Evolutionary conservation across 305 asterid genomes (phyloP).

Genomic region (Fraxinus ornus): DNA sequence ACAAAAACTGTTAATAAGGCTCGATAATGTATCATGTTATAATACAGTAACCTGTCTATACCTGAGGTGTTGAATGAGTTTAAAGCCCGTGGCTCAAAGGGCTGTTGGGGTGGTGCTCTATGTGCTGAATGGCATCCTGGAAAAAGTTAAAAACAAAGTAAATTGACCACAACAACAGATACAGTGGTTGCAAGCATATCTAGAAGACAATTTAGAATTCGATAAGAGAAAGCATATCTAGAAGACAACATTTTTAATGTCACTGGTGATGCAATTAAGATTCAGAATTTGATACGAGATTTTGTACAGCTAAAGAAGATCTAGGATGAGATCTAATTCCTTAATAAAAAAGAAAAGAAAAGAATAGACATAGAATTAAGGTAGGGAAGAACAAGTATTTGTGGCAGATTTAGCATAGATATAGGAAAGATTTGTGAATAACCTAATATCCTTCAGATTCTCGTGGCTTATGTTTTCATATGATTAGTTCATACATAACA

Average conservation of each 20-base stretch:
- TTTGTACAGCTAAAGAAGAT: conserved; percentile 57
- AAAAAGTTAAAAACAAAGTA: conserved; percentile 12
- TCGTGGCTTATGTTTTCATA: conserved; percentile 33
- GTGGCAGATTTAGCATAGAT: conserved; percentile 50
- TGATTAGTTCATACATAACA: conserved; percentile 32
- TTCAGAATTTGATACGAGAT: conserved; percentile 38
- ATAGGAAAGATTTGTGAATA: conserved; percentile 39
- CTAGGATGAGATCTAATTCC: conserved; percentile 57
- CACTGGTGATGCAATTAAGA: conserved; percentile 57
- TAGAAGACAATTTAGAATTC: conserved; percentile 26
- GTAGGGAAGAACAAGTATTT: conserved; percentile 14
- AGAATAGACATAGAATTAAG: background rate
- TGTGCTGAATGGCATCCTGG: conserved; percentile 28
- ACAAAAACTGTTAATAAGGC: conserved; percentile 30
- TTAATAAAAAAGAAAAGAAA: conserved; percentile 17
- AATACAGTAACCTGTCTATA: conserved; percentile 41
- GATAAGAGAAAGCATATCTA: conserved; percentile 38
- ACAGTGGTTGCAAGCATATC: conserved; percentile 48
- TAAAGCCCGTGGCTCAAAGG: conserved; percentile 58
- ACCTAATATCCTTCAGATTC: conserved; percentile 45
- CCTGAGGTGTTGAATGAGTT: conserved; percentile 27
- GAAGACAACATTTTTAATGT: conserved; percentile 27
- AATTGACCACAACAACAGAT: conserved; percentile 28
- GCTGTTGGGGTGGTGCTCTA: conserved; percentile 46
- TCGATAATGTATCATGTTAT: conserved; percentile 21